phyloP scores from a whole-genome alignment of 2,329 filamentous ascomycete species.

The Aspergillus bombycis region DNA sequence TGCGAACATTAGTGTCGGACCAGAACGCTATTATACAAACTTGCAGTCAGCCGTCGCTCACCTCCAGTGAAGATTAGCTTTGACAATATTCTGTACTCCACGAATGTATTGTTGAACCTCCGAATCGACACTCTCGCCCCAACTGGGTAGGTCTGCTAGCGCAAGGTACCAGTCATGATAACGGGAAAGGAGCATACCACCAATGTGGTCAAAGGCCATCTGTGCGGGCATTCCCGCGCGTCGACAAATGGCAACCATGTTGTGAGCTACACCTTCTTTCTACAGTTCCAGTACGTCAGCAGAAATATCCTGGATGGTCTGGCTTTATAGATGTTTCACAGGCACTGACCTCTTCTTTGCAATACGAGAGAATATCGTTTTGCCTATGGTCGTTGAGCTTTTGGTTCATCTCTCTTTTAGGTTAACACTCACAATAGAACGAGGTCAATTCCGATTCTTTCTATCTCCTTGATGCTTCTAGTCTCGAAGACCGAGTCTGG shows the following conservation, averaged over 20 bases:
- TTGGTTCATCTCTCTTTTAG: not conserved
- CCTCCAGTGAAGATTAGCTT: constrained; percentile 32
- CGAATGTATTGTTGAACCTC: constrained; percentile 29
- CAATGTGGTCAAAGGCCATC: constrained; percentile 27
- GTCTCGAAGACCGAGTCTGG: constrained; percentile 24
- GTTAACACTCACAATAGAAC: constrained; percentile 20
- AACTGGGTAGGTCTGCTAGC: constrained; percentile 25
- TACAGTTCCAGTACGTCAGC: not conserved
- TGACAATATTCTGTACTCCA: constrained; percentile 25
- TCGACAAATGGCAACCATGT: constrained; percentile 26
- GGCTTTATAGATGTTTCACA: not conserved
- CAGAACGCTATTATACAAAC: no score
- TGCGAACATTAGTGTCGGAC: not conserved
- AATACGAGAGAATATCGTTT: constrained; percentile 32
- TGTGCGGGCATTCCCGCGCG: constrained; percentile 23
- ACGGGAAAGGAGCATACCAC: constrained; percentile 22
- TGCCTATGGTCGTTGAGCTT: constrained; percentile 16
- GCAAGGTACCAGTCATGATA: constrained; percentile 30
- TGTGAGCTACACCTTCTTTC: constrained; percentile 26
- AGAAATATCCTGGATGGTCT: not conserved
- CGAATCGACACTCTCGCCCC: constrained; percentile 26
- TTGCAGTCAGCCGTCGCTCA: constrained; percentile 4
- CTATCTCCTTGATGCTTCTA: constrained; percentile 22
- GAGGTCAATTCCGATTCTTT: constrained; percentile 24
- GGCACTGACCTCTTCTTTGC: constrained; percentile 27